These are phyloP conservation scores for Coelastrella sp. DNA, from an alignment of 139 green algal species.

Conservation along the genomic window DNA sequence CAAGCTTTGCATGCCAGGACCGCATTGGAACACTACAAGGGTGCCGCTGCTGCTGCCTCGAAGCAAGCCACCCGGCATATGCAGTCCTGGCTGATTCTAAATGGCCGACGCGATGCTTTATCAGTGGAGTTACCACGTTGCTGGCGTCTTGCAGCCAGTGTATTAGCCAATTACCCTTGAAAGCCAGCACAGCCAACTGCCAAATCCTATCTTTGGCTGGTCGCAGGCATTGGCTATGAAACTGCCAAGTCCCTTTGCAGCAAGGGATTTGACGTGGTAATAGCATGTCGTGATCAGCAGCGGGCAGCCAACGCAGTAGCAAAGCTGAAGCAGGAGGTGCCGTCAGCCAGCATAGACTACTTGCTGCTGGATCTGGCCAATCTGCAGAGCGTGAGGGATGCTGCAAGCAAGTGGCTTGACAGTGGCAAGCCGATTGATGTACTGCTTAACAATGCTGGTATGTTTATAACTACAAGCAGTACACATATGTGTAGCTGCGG, in stretches of 20 bases:
- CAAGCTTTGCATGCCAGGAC: background rate
- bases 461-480: too few species aligned
- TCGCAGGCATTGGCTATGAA: constrained; percentile 81
- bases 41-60: background rate
- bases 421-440: constrained; percentile 73
- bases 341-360: constrained; percentile 56
- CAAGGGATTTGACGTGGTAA: constrained; percentile 72
- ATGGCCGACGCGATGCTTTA: too few species aligned
- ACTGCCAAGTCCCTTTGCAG: constrained; percentile 71
- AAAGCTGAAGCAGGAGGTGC: constrained; percentile 61
- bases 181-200: background rate
- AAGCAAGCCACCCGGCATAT: background rate
- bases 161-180: background rate
- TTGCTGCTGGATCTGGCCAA: constrained; percentile 74
- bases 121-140: too few species aligned
- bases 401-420: constrained; percentile 65
- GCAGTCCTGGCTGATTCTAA: too few species aligned
- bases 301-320: constrained; percentile 64
- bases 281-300: constrained; percentile 71
- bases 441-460: constrained; percentile 86
- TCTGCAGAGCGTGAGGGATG: constrained; percentile 68
- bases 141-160: too few species aligned
- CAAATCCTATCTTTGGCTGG: background rate
- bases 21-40: background rate
- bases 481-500: too few species aligned